Percentiles rank a stretch among this genome's conserved stretches.
These are phyloP conservation scores for Orbilia ellipsospora DNA, from an alignment of 2,329 filamentous ascomycete genomes.

Conservation along the genomic window DNA sequence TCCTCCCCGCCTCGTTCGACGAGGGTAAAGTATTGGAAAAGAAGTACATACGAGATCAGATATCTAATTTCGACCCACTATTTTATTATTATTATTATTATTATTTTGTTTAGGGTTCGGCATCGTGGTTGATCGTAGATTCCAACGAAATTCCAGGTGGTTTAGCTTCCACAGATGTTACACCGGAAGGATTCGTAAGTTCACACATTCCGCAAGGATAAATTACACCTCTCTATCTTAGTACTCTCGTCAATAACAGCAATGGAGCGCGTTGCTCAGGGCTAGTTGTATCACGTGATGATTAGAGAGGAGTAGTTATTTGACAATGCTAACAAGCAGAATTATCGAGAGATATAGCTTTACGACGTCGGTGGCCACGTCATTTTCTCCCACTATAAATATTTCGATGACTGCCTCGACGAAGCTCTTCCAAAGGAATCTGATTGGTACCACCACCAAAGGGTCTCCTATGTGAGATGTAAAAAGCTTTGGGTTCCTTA, in stretches of 20 bases:
- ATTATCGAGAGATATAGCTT: slow-evolving; percentile 69
- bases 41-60: too few species aligned
- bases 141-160: slow-evolving; percentile 91
- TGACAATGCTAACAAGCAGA: too few species aligned
- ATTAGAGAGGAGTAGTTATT: too few species aligned
- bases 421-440: slow-evolving; percentile 93
- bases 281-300: too few species aligned
- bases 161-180: slow-evolving; percentile 93
- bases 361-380: slow-evolving; percentile 99
- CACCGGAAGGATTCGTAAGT: slow-evolving; percentile 96
- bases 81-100: too few species aligned
- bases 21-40: too few species aligned
- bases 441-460: slow-evolving; percentile 98
- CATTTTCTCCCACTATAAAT: slow-evolving; percentile 99
- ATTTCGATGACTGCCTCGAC: slow-evolving; percentile 98
- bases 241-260: background rate
- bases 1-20: background rate
- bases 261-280: background rate
- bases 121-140: slow-evolving; percentile 97
- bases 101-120: slow-evolving; percentile 75
- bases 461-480: slow-evolving; percentile 98
- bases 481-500: slow-evolving; percentile 97
- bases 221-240: background rate
- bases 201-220: slow-evolving; percentile 2
- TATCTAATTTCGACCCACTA: background rate